A percentile compares a stretch with the other conserved stretches of the same genome.
phyloP scores from a whole-genome alignment of 805 yeast genomes.

The Teunomyces gatunensis region DNA sequence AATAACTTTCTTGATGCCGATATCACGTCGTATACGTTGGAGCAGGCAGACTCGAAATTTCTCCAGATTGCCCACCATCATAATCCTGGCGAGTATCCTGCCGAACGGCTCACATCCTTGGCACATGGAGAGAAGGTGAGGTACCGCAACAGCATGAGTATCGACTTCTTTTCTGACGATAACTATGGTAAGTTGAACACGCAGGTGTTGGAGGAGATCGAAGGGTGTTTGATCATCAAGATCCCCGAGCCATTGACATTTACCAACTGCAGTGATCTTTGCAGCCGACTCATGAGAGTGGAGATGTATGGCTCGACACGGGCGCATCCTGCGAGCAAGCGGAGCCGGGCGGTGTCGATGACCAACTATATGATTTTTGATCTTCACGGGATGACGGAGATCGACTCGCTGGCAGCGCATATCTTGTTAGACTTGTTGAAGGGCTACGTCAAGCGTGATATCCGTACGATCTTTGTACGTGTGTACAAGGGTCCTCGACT shows the following conservation, averaged over 20 bases:
- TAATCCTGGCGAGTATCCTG: background rate
- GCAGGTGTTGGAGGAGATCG: slow-evolving; percentile 40
- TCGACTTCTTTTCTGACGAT: slow-evolving; percentile 34
- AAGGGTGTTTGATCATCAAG: slow-evolving; percentile 42
- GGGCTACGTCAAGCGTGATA: slow-evolving; percentile 29
- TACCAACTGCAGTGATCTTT: slow-evolving; percentile 40
- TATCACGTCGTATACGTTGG: slow-evolving; percentile 9
- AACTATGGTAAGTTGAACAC: slow-evolving; percentile 34
- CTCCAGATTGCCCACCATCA: background rate
- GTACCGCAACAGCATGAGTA: slow-evolving; percentile 1
- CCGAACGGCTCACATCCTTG: background rate
- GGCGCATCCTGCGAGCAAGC: slow-evolving; percentile 42
- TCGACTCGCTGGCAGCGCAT: slow-evolving; percentile 44
- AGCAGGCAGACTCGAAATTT: slow-evolving; percentile 4
- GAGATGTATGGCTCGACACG: slow-evolving; percentile 43
- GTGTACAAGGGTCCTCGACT: slow-evolving; percentile 26
- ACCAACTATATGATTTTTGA: slow-evolving; percentile 42
- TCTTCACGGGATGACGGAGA: slow-evolving; percentile 39
- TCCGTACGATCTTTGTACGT: slow-evolving; percentile 34
- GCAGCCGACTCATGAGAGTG: slow-evolving; percentile 36
- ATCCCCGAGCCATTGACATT: slow-evolving; percentile 46
- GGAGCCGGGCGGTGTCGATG: slow-evolving; percentile 35
- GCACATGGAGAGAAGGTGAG: background rate
- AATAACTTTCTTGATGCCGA: slow-evolving; percentile 43
- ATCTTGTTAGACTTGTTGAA: slow-evolving; percentile 28